Conservation (phyloP, 306 rosid genomes). For the Vigna mungo region DNA sequence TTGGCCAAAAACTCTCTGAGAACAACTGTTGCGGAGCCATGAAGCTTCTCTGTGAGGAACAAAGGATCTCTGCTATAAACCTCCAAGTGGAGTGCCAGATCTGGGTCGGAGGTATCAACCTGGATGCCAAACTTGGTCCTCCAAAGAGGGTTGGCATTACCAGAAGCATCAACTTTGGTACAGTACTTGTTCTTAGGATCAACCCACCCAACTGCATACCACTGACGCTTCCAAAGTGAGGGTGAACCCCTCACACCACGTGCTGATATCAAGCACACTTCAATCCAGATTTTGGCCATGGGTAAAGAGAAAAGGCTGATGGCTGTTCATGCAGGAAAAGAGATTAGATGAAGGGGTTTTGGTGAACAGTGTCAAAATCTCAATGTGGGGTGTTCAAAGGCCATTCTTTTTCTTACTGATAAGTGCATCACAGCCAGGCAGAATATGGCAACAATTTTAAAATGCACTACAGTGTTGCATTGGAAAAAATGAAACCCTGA, state of each 20-base stretch:
- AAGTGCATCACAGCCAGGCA: constrained; percentile 58
- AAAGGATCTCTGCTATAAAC: constrained; percentile 81
- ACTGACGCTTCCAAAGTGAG: constrained; percentile 80
- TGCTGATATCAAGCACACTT: constrained; percentile 79
- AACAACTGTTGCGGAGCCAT: constrained; percentile 73
- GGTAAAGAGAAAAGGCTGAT: neutral
- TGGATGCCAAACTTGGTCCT: constrained; percentile 74
- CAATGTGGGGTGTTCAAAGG: constrained; percentile 25
- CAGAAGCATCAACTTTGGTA: constrained; percentile 74
- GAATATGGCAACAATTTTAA: constrained; percentile 38
- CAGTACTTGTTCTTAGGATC: constrained; percentile 73
- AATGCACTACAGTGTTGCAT: neutral
- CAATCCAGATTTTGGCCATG: constrained; percentile 77
- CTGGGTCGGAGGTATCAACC: constrained; percentile 59
- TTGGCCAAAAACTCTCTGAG: constrained; percentile 68
- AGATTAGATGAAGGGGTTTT: neutral
- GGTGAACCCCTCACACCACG: constrained; percentile 69
- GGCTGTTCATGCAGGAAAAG: neutral
- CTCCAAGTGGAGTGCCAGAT: constrained; percentile 65
- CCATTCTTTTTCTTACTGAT: constrained; percentile 37
- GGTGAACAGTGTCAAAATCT: constrained; percentile 40
- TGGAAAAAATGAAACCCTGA: neutral
- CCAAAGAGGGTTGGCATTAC: constrained; percentile 81
- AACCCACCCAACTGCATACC: constrained; percentile 89
- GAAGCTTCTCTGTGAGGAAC: constrained; percentile 75